Base-by-base conservation (phyloP, 208 protist genomes). In the Acanthamoeba rhysodes region DNA sequence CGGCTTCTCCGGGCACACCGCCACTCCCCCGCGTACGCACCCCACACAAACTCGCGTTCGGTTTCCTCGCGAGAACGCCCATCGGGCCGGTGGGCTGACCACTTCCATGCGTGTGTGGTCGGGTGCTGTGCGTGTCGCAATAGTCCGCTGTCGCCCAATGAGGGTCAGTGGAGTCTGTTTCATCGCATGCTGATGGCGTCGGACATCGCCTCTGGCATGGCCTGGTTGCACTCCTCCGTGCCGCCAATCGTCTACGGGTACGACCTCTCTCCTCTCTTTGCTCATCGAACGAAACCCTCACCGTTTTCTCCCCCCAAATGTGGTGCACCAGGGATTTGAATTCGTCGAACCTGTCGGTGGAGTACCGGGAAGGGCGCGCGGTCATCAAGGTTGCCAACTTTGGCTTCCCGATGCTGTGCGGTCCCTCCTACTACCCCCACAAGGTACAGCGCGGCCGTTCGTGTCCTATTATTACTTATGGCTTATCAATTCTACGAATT, bases 321-420 rank as follows among this genome's bases (percentile, higher is more conserved):
- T 72, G 22, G 14, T 4, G 22, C 22, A 27, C 5, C 57, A 90
- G 82, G 24, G 48, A 90, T 32, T 37, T 90, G 53, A 90, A 66
- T 34, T 57, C 82, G 45, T 32, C 82, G 22, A 90, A 90, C 50
- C 64, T 90, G 45, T 90, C 82, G n/a, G 82, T 76, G 32, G 88
- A 76, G 64, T 93, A 76, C 29, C 66, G 55, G 32, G 55, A 93
- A 9, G 55, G 88, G 62, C 64, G 88, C 10, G 88, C 34, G 48
- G 64, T 93, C 41, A 50, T 93, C 41, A 93, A 93, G 41, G 88
- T 93, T 5, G 64, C 41, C 57, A 93, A 93, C 50, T 93, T 93
- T 93, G 88, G 88, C 50, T 93, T 93, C 76, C 62, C 88, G 41
- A 76, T 78, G 88, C 64, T 93, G 59, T 76, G 34, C 34, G 34